These are phyloP conservation scores for Henckelia pumila DNA, from an alignment of 257 asterid genomes.

Conservation along the genomic window DNA sequence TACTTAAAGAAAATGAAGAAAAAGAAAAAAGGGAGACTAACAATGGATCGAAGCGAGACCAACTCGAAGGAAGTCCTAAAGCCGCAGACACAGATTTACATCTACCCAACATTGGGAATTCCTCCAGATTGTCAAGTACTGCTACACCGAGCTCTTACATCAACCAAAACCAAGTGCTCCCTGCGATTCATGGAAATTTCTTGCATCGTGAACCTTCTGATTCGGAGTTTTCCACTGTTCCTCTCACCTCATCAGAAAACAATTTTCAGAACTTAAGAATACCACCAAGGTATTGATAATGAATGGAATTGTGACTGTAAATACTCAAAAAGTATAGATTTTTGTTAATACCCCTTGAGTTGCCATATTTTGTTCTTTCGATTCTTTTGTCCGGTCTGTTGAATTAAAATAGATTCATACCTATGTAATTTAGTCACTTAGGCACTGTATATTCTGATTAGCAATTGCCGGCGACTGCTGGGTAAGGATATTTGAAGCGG, in stretches of 20 bases:
- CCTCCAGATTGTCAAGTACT: constrained; percentile 23
- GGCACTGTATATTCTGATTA: constrained; percentile 11
- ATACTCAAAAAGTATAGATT: constrained; percentile 31
- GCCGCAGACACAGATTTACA: constrained; percentile 31
- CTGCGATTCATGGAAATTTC: constrained; percentile 40
- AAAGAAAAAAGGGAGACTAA: constrained; percentile 64
- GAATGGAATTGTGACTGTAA: constrained; percentile 32
- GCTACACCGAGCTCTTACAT: constrained; percentile 37
- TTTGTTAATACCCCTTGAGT: constrained; percentile 27
- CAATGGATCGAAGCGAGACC: constrained; percentile 37
- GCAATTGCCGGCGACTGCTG: background rate
- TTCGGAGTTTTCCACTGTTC: constrained; percentile 88
- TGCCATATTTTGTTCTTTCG: constrained; percentile 36
- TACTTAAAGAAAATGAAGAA: constrained; percentile 77
- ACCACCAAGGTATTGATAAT: constrained; percentile 49
- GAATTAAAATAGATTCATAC: constrained; percentile 22
- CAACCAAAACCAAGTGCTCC: constrained; percentile 41
- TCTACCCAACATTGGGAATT: constrained; percentile 27
- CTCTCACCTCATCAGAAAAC: constrained; percentile 67
- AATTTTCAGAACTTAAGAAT: constrained; percentile 44
- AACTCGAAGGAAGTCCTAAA: constrained; percentile 29
- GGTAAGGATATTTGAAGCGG: background rate
- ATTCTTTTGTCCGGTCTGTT: constrained; percentile 39
- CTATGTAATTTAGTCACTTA: constrained; percentile 16
- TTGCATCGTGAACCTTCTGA: constrained; percentile 46